Evolutionary conservation across 768 basidiomycete genomes (phyloP), one percentile per base, ranked within the genome.

Genomic region (Stropharia rugosoannulata): DNA sequence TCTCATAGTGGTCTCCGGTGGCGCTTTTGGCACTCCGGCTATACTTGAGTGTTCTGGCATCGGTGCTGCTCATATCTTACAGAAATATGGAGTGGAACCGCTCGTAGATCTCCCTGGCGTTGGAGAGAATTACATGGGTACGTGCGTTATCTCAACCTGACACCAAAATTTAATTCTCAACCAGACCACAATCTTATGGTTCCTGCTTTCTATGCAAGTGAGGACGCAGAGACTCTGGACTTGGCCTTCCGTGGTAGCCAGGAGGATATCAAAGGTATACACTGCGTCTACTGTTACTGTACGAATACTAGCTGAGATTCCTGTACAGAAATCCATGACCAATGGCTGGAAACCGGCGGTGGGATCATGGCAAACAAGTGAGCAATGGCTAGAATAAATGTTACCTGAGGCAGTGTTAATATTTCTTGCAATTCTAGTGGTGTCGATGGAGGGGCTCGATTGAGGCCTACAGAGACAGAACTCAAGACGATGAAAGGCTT

Each of bases 101-200:
- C 49, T 82, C 25, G 75, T 88, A 12, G 82, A 89, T 52, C 79
- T 92, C 11, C 87, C 88, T 1, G 86, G 86, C n/a, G 90, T 95
- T 0, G 90, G 91, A 11, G 85, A 87, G 64, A 81, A 90, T 58
- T 83, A 81, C 51, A 75, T 78, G 59, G 84, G 83, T 80, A 50
- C 38, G 64, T 22, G 22, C 22, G 22, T 22, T 22, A 22, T 22
- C 22, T 4, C 22, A 22, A 4, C 4, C 22, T 22, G 22, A 22
- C 22, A 4, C 22, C 22, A 22, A 22, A 22, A 22, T 2, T 2
- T 22, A 22, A 22, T 22, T 22, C 2, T 22, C 22, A 22, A 22
- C 22, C 22, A 81, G 80, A 80, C 56, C 80, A 80, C 57, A 75
- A 72, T 55, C 44, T 71, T 32, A 58, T 69, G 3, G 66, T 74